Conservation (phyloP, 1,284 basidiomycete species). For the Polyporus tsugae region DNA sequence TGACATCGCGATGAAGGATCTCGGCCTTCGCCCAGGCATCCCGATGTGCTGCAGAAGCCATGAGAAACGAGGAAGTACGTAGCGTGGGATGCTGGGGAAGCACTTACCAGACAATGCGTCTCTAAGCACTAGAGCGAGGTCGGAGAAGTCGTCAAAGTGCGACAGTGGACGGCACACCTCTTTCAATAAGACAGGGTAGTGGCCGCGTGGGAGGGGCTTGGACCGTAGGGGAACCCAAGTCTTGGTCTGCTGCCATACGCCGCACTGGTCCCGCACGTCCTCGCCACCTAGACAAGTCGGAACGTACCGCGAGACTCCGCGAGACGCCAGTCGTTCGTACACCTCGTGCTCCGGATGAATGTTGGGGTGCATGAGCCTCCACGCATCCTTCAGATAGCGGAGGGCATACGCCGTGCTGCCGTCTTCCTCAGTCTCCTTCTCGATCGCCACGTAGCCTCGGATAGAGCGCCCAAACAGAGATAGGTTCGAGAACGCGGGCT, state of each 20-base stretch:
- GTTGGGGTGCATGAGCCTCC: neutral
- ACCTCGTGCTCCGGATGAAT: slow-evolving; percentile 6
- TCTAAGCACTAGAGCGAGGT: neutral
- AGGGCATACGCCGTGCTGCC: neutral
- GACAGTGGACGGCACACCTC: slow-evolving; percentile 11
- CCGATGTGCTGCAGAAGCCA: slow-evolving; percentile 19
- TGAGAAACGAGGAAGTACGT: neutral
- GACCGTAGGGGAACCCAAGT: neutral
- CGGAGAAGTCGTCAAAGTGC: slow-evolving; percentile 4
- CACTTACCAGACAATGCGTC: slow-evolving; percentile 2
- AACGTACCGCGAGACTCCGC: neutral
- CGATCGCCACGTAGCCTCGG: slow-evolving; percentile 4
- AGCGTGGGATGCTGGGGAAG: neutral
- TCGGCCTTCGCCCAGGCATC: slow-evolving; percentile 22
- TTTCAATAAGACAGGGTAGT: slow-evolving; percentile 12
- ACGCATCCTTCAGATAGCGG: slow-evolving; percentile 7
- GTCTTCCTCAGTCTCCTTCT: neutral
- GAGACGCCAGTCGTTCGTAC: neutral
- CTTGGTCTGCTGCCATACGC: neutral
- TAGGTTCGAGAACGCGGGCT: neutral
- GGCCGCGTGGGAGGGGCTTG: neutral
- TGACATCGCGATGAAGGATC: slow-evolving; percentile 33
- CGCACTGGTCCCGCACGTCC: neutral
- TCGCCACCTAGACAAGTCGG: neutral
- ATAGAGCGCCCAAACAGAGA: slow-evolving; percentile 14